A percentile compares a stretch with the other conserved stretches of the same genome.
phyloP scores from a whole-genome alignment of 139 green algal species.

The Diplosphaera chodatii region DNA sequence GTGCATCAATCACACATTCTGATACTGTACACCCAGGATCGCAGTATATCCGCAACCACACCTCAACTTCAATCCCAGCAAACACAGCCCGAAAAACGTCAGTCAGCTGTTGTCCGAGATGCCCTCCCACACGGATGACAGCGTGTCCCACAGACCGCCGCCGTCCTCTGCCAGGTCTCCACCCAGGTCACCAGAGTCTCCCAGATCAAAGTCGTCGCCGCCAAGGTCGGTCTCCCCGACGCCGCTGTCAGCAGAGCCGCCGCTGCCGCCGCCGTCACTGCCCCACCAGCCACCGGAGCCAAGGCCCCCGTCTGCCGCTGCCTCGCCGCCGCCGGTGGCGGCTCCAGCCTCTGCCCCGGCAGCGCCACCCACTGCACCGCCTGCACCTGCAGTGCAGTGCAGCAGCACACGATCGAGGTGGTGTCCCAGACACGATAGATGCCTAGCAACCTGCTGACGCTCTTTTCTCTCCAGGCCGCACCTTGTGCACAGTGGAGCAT shows the following conservation, averaged over 20 bases:
- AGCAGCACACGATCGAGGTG: too few relatives aligned
- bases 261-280: neutral
- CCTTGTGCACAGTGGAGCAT: too few relatives aligned
- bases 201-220: conserved; percentile 24
- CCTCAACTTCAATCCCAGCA: neutral
- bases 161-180: conserved; percentile 8
- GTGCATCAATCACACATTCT: too few relatives aligned
- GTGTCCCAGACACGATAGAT: too few relatives aligned
- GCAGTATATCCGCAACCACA: conserved; percentile 3
- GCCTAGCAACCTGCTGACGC: too few relatives aligned
- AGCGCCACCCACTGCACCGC: neutral
- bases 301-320: neutral
- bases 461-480: too few relatives aligned
- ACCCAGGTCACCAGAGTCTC: conserved; percentile 6
- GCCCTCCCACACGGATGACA: too few relatives aligned
- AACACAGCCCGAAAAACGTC: neutral
- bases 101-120: too few relatives aligned
- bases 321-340: conserved; percentile 6
- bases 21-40: neutral
- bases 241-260: neutral
- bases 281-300: neutral
- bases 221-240: conserved; percentile 21
- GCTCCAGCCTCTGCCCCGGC: neutral
- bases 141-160: conserved; percentile 16
- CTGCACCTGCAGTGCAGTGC: conserved; percentile 1